A percentile compares a stretch with the other conserved stretches of the same genome.
Conservation (phyloP, 768 basidiomycete genomes). For the Termitomyces sp. region DNA sequence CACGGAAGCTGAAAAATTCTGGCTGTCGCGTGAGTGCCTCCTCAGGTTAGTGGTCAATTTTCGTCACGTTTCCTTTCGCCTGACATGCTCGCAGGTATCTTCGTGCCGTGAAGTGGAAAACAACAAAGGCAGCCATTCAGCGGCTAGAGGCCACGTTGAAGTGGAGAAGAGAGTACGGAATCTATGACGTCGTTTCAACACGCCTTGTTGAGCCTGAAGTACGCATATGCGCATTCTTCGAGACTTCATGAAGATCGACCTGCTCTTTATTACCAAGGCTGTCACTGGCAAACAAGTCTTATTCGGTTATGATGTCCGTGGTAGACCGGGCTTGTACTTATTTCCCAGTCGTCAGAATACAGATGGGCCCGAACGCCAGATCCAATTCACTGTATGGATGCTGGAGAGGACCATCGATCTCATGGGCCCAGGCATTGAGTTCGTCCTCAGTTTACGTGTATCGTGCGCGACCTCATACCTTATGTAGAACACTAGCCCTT, state of each 20-base stretch:
- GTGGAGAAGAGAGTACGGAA: constrained; percentile 78
- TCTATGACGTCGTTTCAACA: constrained; percentile 58
- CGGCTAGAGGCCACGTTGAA: constrained; percentile 67
- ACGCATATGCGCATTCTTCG: constrained; percentile 9
- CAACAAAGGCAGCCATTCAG: constrained; percentile 48
- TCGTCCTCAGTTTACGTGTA: constrained; percentile 17
- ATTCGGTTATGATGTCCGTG: constrained; percentile 66
- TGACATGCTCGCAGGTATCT: constrained; percentile 46
- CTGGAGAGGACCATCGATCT: constrained; percentile 73
- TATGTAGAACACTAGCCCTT: constrained; percentile 53
- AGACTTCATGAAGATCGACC: not conserved
- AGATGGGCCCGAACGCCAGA: constrained; percentile 56
- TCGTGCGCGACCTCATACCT: not conserved
- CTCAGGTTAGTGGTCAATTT: constrained; percentile 39
- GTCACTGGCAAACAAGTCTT: constrained; percentile 79
- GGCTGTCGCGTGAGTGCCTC: constrained; percentile 76
- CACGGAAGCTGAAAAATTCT: constrained; percentile 67
- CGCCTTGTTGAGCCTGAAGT: constrained; percentile 74
- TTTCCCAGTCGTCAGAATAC: constrained; percentile 74
- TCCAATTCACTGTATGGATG: constrained; percentile 72
- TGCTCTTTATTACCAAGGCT: constrained; percentile 34
- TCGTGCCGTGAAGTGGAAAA: constrained; percentile 74
- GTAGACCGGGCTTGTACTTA: constrained; percentile 70
- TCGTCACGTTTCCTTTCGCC: not conserved
- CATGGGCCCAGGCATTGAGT: constrained; percentile 83